phyloP scores from a whole-genome alignment of 129 eudicot species.

The Logfia minima region DNA sequence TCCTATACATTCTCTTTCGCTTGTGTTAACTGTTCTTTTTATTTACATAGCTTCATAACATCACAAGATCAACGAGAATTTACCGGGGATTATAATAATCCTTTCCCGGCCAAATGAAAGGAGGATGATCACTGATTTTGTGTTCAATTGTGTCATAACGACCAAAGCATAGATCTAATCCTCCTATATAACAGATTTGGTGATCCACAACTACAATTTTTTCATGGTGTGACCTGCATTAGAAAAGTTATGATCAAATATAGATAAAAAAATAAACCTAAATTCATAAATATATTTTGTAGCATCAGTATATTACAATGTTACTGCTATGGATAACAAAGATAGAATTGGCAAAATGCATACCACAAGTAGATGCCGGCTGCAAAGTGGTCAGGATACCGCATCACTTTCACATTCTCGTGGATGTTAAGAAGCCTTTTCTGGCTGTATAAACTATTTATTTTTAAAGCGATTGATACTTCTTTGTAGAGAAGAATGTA shows the following conservation, averaged over 20 bases:
- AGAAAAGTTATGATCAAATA: constrained; percentile 8
- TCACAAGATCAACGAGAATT: not conserved
- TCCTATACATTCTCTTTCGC: no score
- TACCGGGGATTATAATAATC: constrained; percentile 98
- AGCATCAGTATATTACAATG: constrained; percentile 2
- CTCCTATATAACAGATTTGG: constrained; percentile 81
- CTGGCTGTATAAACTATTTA: constrained; percentile 90
- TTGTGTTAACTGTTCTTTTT: no score
- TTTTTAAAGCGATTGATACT: constrained; percentile 91
- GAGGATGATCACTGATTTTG: constrained; percentile 69
- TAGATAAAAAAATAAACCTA: constrained; percentile 9
- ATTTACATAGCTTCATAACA: no score
- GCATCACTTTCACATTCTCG: constrained; percentile 83
- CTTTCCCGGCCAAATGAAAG: constrained; percentile 89
- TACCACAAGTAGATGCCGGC: constrained; percentile 91
- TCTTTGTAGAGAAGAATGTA: constrained; percentile 95
- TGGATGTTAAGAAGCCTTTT: constrained; percentile 80
- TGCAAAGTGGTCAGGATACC: constrained; percentile 90
- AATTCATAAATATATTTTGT: not conserved
- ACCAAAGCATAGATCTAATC: constrained; percentile 97
- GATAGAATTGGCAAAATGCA: constrained; percentile 19
- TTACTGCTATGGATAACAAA: constrained; percentile 4
- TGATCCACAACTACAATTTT: constrained; percentile 88
- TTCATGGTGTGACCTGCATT: constrained; percentile 97
- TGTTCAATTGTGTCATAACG: constrained; percentile 93